These are phyloP conservation scores for Termitomyces eurrhizus DNA, from an alignment of 768 basidiomycete genomes.

Conservation along the genomic window DNA sequence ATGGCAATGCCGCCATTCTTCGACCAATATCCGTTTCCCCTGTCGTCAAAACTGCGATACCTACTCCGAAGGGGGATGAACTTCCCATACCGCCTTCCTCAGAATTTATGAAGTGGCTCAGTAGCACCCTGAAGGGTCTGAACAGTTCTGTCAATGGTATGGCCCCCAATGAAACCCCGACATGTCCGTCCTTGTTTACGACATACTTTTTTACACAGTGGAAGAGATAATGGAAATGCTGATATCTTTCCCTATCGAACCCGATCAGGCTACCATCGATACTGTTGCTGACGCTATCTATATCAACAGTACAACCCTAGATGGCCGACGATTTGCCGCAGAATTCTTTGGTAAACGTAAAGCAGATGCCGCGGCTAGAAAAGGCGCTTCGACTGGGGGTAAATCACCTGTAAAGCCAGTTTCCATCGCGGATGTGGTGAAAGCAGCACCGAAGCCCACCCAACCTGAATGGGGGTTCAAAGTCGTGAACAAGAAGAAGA, in stretches of 20 bases:
- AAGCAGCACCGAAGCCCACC: constrained; percentile 73
- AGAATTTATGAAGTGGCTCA: constrained; percentile 92
- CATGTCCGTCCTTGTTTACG: neutral
- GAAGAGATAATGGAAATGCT: constrained; percentile 97
- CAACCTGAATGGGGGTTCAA: constrained; percentile 88
- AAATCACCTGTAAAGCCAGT: constrained; percentile 48
- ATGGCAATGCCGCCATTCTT: constrained; percentile 30
- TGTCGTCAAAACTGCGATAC: constrained; percentile 27
- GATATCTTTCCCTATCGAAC: constrained; percentile 89
- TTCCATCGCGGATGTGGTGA: constrained; percentile 88
- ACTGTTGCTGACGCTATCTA: constrained; percentile 96
- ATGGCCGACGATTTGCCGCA: constrained; percentile 91
- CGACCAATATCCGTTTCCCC: constrained; percentile 34
- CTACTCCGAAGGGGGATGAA: constrained; percentile 53
- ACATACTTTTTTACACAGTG: constrained; percentile 42
- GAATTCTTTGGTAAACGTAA: constrained; percentile 89
- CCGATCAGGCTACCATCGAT: constrained; percentile 76
- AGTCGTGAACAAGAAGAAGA: constrained; percentile 95
- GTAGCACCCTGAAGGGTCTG: constrained; percentile 76
- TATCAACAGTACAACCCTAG: constrained; percentile 89
- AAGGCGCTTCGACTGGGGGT: constrained; percentile 31
- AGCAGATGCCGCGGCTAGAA: constrained; percentile 63
- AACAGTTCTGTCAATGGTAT: constrained; percentile 70
- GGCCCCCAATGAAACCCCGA: neutral
- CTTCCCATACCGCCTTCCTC: constrained; percentile 64